These are phyloP conservation scores for Immersiporthe knoxdaviesiana DNA, from an alignment of 2,329 filamentous ascomycete genomes.

Conservation along the genomic window DNA sequence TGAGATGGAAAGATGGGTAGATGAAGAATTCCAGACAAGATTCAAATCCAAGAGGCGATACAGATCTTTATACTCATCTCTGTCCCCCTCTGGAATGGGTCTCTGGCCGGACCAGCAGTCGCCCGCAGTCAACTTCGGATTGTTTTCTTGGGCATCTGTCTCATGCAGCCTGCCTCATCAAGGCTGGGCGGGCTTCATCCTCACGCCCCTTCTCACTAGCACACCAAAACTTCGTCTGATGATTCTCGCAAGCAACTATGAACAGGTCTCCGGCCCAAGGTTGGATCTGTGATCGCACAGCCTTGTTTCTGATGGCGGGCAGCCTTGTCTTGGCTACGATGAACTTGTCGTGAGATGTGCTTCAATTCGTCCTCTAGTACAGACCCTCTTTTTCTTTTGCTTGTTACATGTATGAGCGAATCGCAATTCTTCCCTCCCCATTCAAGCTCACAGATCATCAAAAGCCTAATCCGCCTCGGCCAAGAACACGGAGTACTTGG, in stretches of 20 bases:
- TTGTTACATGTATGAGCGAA: neutral
- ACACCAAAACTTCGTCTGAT: neutral
- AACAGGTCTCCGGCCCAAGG: neutral
- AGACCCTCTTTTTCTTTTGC: neutral
- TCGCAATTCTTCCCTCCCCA: neutral
- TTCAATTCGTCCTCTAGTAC: neutral
- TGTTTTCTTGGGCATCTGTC: neutral
- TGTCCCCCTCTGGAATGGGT: neutral
- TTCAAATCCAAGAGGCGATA: neutral
- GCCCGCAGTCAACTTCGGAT: neutral
- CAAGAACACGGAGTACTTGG: neutral
- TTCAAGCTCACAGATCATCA: neutral
- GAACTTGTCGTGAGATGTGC: neutral
- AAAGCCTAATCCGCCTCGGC: constrained; percentile 36
- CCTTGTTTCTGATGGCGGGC: neutral
- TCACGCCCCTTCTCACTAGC: too few species aligned
- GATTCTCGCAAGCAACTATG: neutral
- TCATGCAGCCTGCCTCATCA: neutral
- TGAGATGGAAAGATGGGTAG: neutral
- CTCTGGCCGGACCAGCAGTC: neutral
- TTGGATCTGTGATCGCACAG: neutral
- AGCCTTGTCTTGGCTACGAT: neutral
- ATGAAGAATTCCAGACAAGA: neutral
- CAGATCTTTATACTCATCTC: neutral
- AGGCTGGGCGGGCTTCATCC: neutral